These are phyloP conservation scores for Zygosaccharomyces rouxii DNA, from an alignment of 805 yeast species.

Conservation along the genomic window DNA sequence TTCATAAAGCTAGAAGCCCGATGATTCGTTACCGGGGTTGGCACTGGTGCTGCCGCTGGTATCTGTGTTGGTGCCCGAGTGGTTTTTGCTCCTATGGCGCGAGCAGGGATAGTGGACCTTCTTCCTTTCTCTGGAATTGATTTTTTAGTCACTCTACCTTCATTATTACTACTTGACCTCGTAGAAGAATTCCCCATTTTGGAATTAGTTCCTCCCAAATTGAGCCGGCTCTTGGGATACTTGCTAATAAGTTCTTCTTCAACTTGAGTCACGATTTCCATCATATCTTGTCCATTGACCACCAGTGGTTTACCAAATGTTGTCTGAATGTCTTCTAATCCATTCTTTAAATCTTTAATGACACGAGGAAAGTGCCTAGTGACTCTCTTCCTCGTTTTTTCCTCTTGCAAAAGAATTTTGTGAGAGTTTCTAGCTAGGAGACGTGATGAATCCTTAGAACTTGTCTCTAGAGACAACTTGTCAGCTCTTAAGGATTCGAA, in stretches of 20 bases:
- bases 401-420: slow-evolving; percentile 74
- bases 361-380: slow-evolving; percentile 65
- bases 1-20: slow-evolving; percentile 1
- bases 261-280: slow-evolving; percentile 28
- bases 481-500: slow-evolving; percentile 56
- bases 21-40: neutral
- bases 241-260: slow-evolving; percentile 32
- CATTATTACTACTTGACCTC: neutral
- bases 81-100: neutral
- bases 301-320: slow-evolving; percentile 37
- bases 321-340: slow-evolving; percentile 47
- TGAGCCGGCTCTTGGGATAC: slow-evolving; percentile 34
- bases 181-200: neutral
- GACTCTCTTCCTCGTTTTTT: slow-evolving; percentile 63
- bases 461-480: slow-evolving; percentile 56
- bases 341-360: slow-evolving; percentile 46
- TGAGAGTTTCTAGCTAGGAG: slow-evolving; percentile 71
- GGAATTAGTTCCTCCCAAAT: slow-evolving; percentile 5
- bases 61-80: neutral
- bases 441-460: slow-evolving; percentile 77
- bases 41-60: neutral
- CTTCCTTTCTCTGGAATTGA: neutral
- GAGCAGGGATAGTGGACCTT: neutral
- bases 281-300: slow-evolving; percentile 25
- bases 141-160: neutral